Evolutionary conservation across 768 basidiomycete species (phyloP), one percentile per base, ranked within the genome.

Genomic region (Lyophyllum shimeji): DNA sequence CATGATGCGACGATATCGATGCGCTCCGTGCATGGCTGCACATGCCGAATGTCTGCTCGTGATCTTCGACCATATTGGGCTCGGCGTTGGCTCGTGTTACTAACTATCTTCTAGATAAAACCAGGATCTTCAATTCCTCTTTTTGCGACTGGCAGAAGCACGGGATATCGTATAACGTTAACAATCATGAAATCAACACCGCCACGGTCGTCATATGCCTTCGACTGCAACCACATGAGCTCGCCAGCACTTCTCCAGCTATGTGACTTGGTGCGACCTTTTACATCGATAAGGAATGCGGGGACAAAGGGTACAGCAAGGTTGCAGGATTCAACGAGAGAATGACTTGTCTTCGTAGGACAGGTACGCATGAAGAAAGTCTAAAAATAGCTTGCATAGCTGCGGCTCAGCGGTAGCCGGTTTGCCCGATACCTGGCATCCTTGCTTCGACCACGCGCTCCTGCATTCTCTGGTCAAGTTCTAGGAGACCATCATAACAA

Each of bases 391-490:
- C 24, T 37, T 27, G 12, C 3, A 49, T 12, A 25, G 4, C 23
- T 13, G 13, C 15, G 9, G 45, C 29, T 29, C 24, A 46, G 5
- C 12, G 11, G 45, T 25, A 13, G 24, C 45, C 45, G 44, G 17
- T 37, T 31, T 20, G 52, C 12, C 44, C 52, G 52, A 34, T 17
- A 34, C 23, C 11, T 3, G 2, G 25, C 25, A 18, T 24, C 46
- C 21, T 24, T 33, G 27, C 42, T 33, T 24, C 34, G 29, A 24
- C 48, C 60, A 61, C 45, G 56, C 56, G 53, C 42, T 58, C 27
- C 50, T 52, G 44, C 44, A 50, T 57, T 50, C 47, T 55, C 45
- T 37, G 23, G 13, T 24, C 23, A 6, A 24, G 48, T 48, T 27
- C 17, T 23, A 9, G 46, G 57, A 33, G 50, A 53, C 37, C 9